Base-by-base conservation (phyloP, 805 yeast genomes). In the Pichia rugopelliculosa region DNA sequence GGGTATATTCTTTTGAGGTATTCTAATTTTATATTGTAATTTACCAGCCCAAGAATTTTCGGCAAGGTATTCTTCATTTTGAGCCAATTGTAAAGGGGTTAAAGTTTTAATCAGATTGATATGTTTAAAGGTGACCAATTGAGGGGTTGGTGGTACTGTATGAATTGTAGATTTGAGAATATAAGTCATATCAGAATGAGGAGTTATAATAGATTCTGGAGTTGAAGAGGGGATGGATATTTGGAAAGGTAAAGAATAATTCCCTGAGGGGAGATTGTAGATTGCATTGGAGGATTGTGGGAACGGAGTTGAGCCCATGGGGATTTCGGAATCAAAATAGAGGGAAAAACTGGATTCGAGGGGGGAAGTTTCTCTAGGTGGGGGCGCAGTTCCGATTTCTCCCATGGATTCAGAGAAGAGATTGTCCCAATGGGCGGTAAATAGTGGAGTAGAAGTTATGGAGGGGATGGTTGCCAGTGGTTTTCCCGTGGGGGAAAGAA, bases 1-100 rank as follows among this genome's bases (percentile, higher is more conserved):
- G 0, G 82, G 75, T 4, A 77, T 59, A 0, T 73, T 76, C 46
- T 69, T 73, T 39, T 63, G 65, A 1, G 70, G 69, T 21, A 76
- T 51, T 40, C 63, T 58, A 3, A 77, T 78, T 42, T 66, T 68
- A 54, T 77, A 77, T 51, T 76, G 78, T 23, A 75, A 64, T 53
- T 76, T 76, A 0, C 70, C 71, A 0, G 79, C 73, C 82, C 82
- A 77, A 2, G 72, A 66, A 54, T 74, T 75, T 49, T 69, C 69
- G 42, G 76, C 69, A 23, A 75, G 73, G 38, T 74, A 68, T 41
- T 68, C 70, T 52, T 75, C 77, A 27, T 61, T 57, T 18, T 73
- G 56, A 36, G 65, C 60, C 36, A 70, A 47, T 56, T 67, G 72
- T 12, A 67, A 59, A 0, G 71, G 69, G 21, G 73, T 67, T 17